These are phyloP conservation scores for Tetrapisispora iriomotensis DNA, from an alignment of 805 yeast genomes.

Conservation along the genomic window DNA sequence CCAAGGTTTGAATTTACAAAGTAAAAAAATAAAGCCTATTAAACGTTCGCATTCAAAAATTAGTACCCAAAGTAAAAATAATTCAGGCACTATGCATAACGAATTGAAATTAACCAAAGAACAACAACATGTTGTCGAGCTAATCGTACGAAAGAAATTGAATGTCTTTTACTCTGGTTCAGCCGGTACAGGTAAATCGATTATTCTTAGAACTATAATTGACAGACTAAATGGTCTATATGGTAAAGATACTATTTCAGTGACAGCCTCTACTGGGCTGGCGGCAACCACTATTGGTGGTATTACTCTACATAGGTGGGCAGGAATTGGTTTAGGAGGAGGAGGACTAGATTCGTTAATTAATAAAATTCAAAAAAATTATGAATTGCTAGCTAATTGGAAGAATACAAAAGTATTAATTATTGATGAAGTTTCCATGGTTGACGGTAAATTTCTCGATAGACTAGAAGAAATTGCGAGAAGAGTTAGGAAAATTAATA, in stretches of 20 bases:
- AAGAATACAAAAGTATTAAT: conserved; percentile 55
- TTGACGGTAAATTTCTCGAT: conserved; percentile 68
- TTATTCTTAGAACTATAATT: conserved; percentile 56
- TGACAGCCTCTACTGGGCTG: conserved; percentile 92
- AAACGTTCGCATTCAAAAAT: conserved; percentile 1
- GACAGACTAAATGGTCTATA: conserved; percentile 37
- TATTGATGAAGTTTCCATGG: conserved; percentile 92
- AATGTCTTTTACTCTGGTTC: conserved; percentile 72
- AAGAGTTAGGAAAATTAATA: conserved; percentile 34
- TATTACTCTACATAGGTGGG: conserved; percentile 71
- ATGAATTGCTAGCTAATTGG: conserved; percentile 40
- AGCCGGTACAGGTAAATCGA: conserved; percentile 85
- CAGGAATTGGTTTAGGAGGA: conserved; percentile 76
- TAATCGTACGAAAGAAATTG: conserved; percentile 40
- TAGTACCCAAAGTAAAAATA: not conserved
- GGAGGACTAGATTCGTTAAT: conserved; percentile 38
- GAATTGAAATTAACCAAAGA: conserved; percentile 32
- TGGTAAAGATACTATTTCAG: conserved; percentile 49
- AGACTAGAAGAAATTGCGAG: conserved; percentile 67
- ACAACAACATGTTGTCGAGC: conserved; percentile 42
- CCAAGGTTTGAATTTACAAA: conserved; percentile 12
- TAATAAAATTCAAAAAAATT: conserved; percentile 11
- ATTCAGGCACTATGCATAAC: not conserved
- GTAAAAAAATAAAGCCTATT: conserved; percentile 15
- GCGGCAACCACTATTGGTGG: conserved; percentile 96